A percentile compares a stretch with the other conserved stretches of the same genome.
phyloP scores from a whole-genome alignment of 805 yeast species.

The Blastobotrys chiropterorum region DNA sequence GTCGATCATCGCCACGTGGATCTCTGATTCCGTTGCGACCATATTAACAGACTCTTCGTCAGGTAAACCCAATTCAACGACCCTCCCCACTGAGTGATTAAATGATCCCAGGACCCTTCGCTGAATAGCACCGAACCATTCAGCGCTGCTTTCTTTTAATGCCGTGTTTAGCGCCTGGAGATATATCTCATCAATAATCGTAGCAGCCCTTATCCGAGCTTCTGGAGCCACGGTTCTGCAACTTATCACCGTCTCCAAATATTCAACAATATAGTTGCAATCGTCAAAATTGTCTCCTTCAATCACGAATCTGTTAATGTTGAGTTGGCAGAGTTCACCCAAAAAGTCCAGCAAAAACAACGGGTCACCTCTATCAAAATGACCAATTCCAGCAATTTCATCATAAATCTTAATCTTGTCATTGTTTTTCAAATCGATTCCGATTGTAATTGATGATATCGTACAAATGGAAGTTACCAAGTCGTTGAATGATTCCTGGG shows the following conservation, averaged over 20 bases:
- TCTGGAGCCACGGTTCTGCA: conserved; percentile 39
- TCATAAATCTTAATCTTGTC: neutral
- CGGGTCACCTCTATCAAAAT: conserved; percentile 13
- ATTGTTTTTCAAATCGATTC: neutral
- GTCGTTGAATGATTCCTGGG: conserved; percentile 42
- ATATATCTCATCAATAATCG: conserved; percentile 48
- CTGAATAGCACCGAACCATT: conserved; percentile 2
- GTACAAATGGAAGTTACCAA: conserved; percentile 37
- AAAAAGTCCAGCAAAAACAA: conserved; percentile 48
- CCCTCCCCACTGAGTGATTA: conserved; percentile 32
- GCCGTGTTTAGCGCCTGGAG: conserved; percentile 21
- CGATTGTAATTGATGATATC: conserved; percentile 6
- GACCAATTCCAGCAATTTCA: neutral
- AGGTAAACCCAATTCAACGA: conserved; percentile 13
- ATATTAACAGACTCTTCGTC: conserved; percentile 10
- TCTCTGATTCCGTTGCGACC: conserved; percentile 53
- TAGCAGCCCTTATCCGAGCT: conserved; percentile 43
- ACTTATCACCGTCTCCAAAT: conserved; percentile 41
- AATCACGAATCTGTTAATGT: conserved; percentile 42
- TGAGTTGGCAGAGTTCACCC: conserved; percentile 45
- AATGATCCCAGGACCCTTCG: conserved; percentile 44
- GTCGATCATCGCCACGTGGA: conserved; percentile 54
- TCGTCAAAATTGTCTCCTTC: conserved; percentile 31
- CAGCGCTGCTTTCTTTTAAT: neutral
- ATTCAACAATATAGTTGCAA: conserved; percentile 45